Base-by-base conservation (phyloP, 1,139 yeast species). In the Candida sp. region DNA sequence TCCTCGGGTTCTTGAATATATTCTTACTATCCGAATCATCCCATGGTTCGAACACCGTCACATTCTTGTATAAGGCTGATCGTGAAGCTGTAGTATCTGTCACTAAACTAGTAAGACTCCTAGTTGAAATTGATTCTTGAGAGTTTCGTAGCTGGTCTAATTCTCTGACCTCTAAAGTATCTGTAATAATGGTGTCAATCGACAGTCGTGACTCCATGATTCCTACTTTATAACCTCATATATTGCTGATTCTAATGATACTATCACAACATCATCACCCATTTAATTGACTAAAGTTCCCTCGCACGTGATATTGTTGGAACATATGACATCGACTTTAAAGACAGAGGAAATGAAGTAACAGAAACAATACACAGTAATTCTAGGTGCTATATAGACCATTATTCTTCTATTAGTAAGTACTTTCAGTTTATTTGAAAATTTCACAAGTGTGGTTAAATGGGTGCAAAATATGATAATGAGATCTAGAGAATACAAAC, bases 1-100 rank as follows among this genome's bases (percentile, higher is more conserved):
- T 60, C 50, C 65, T 62, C 7, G 79, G 78, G 37, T 68, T 49
- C 40, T 55, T 54, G 38, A 61, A 52, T 4, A 51, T 46, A 21
- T 37, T 21, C 12, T 30, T 37, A 9, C 25, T 27, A 9, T 29
- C 39, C 21, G 23, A 19, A 19, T 37, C 39, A 8, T 15, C 33
- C 39, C 39, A 37, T 23, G 39, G 39, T 22, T 37, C 39, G 33
- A 37, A 37, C 25, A 37, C 39, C 25, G 39, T 37, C 3, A 37
- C 39, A 21, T 37, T 37, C 7, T 30, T 30, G 5, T 37, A 22
- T 29, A 32, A 12, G 2, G 19, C 34, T 32, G 19, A 32, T 32
- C 19, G 2, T 9, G 34, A 32, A 2, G 3, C 34, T 5, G 43
- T 12, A 5, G 40, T 39, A 3, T 37, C 22, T 2, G 43, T 34